Percentiles rank a stretch among this genome's conserved stretches.
phyloP scores from a whole-genome alignment of 1,284 basidiomycete genomes.

The Jaminaea rosea region DNA sequence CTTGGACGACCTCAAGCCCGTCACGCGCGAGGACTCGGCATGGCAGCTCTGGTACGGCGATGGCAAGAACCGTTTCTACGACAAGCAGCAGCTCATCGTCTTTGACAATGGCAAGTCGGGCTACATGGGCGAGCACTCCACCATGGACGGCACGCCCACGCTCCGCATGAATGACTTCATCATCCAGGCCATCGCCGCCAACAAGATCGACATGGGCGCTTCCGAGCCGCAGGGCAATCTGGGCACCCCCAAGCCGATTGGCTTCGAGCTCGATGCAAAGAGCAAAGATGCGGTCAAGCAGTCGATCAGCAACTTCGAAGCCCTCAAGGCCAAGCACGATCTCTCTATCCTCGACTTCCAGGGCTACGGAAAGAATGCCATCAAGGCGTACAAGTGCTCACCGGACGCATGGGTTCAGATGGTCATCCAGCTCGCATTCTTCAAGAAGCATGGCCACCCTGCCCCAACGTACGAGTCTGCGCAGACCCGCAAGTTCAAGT shows the following conservation, averaged over 20 bases:
- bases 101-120: constrained; percentile 81
- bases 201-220: constrained; percentile 60
- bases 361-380: constrained; percentile 78
- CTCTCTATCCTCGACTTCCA: constrained; percentile 76
- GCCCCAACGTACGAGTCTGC: constrained; percentile 85
- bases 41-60: constrained; percentile 83
- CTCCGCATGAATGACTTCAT: constrained; percentile 91
- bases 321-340: constrained; percentile 69
- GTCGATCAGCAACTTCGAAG: constrained; percentile 64
- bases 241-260: constrained; percentile 61
- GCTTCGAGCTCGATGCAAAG: constrained; percentile 61
- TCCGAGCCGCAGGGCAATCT: constrained; percentile 52
- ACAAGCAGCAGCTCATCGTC: constrained; percentile 75
- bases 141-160: constrained; percentile 93
- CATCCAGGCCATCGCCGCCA: constrained; percentile 66
- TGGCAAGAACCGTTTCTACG: constrained; percentile 86
- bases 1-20: constrained; percentile 70
- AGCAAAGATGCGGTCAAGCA: constrained; percentile 53
- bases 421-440: constrained; percentile 89
- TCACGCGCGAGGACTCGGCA: constrained; percentile 66
- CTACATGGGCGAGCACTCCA: constrained; percentile 89
- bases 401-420: constrained; percentile 93
- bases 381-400: constrained; percentile 79
- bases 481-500: constrained; percentile 86
- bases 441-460: constrained; percentile 66